Conservation (phyloP, 2,329 filamentous ascomycete genomes). For the Colletotrichum musae region DNA sequence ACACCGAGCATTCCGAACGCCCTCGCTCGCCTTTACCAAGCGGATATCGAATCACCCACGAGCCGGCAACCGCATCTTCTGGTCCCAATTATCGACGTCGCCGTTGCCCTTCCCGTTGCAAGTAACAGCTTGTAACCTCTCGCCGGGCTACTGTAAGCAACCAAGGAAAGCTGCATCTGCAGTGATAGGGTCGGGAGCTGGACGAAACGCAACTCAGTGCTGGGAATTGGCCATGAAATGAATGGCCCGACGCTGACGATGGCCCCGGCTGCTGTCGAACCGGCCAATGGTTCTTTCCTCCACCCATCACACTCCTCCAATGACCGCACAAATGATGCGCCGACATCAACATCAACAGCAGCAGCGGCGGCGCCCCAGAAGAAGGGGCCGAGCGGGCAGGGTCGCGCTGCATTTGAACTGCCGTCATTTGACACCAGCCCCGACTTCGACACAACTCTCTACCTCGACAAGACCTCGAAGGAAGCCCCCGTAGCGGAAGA, state of each 20-base stretch:
- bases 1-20: constrained; percentile 40
- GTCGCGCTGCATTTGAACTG: constrained; percentile 63
- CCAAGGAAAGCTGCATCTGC: constrained; percentile 26
- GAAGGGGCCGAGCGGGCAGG: constrained; percentile 46
- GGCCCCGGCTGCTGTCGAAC: constrained; percentile 53
- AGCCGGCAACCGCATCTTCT: constrained; percentile 25
- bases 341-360: constrained; percentile 5
- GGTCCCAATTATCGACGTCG: constrained; percentile 1
- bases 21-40: constrained; percentile 31
- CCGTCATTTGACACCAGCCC: constrained; percentile 67
- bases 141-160: constrained; percentile 2
- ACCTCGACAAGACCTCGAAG: constrained; percentile 50
- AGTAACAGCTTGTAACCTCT: constrained; percentile 13
- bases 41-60: constrained; percentile 13
- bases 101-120: constrained; percentile 24
- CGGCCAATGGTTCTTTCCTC: constrained; percentile 45
- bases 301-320: constrained; percentile 54
- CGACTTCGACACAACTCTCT: constrained; percentile 63
- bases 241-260: constrained; percentile 54
- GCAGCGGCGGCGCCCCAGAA: constrained; percentile 13
- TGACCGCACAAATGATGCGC: constrained; percentile 43
- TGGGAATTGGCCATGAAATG: constrained; percentile 51
- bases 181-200: constrained; percentile 3
- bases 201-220: constrained; percentile 4
- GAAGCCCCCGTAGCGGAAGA: constrained; percentile 48